Evolutionary conservation across 1,139 yeast genomes (phyloP), one percentile per base, ranked within the genome.

Genomic region (Saccharomyces hybrid): DNA sequence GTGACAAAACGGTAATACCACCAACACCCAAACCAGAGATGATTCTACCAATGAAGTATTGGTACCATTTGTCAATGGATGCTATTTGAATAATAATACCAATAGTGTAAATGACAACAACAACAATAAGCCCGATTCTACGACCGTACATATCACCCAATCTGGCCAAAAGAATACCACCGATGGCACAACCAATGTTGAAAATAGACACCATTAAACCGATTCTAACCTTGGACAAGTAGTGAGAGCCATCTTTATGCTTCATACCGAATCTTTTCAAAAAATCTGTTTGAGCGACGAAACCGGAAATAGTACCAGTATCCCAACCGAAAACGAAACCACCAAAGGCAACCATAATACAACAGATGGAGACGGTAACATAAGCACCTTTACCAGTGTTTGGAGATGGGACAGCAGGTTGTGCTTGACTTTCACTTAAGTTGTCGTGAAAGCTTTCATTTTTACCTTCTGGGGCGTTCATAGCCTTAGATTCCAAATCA

Each of bases 301-400:
- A 83, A 66, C 95, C 95, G 34, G 86, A 80, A 67, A 84, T 84
- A 63, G 88, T 83, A 73, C 90, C 90, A 27, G 89, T 84, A 73
- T 84, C 89, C 79, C 83, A 84, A 60, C 89, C 89, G 67, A 78
- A 84, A 59, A 83, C 80, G 64, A 82, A 76, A 67, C 88, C 88
- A 71, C 86, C 87, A 60, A 82, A 81, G 57, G 87, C 85, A 56
- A 76, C 82, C 76, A 67, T 73, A 70, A 63, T 70, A 72, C 78
- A 75, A 48, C 74, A 65, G 48, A 67, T 52, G 9, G 66, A 61
- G 61, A 78, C 77, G 50, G 77, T 75, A 69, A 75, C 51, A 44
- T 54, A 56, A 14, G 57, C 57, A 28, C 50, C 49, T 5, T 28
- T 32, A 34, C 56, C 44, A 20, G 46, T 34, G 25, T 47, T 48